Conservation (phyloP, 495 filamentous ascomycete species). For the Barbatosphaeria neglecta region DNA sequence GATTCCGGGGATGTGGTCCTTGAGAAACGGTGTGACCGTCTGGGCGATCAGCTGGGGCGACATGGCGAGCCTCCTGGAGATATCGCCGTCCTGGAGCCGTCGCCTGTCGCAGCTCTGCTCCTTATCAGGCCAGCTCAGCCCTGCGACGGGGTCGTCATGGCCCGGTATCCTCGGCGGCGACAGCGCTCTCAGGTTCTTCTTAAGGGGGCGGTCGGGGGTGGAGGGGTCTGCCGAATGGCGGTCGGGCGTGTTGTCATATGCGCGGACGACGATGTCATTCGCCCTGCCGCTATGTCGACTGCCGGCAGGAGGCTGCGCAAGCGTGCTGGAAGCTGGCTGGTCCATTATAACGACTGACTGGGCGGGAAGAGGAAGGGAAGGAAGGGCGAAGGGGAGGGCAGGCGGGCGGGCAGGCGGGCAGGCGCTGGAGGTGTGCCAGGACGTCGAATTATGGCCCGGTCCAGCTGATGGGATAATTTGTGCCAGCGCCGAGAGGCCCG, state of each 20-base stretch:
- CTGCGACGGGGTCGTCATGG: not conserved
- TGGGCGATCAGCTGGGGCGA: slow-evolving; percentile 37
- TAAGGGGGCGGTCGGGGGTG: too few species aligned
- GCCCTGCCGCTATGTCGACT: not conserved
- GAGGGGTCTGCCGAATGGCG: too few species aligned
- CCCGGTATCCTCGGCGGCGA: not conserved
- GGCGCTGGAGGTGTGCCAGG: too few species aligned
- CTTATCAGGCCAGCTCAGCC: slow-evolving; percentile 1
- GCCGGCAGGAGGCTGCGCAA: not conserved
- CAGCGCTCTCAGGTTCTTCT: not conserved
- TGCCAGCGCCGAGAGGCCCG: not conserved
- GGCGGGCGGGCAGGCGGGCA: too few species aligned
- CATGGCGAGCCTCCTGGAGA: slow-evolving; percentile 27
- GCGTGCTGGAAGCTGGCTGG: not conserved
- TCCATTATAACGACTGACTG: not conserved
- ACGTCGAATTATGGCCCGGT: not conserved
- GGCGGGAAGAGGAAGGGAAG: too few species aligned
- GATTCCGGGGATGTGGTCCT: slow-evolving; percentile 71
- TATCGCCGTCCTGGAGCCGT: slow-evolving; percentile 28
- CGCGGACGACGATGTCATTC: not conserved
- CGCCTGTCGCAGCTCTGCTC: slow-evolving; percentile 27
- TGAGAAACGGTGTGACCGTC: slow-evolving; percentile 68
- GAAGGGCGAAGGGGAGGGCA: too few species aligned
- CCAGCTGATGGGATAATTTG: not conserved
- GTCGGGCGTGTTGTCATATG: not conserved